Percentiles rank a stretch among this genome's conserved stretches.
Evolutionary conservation across 345 rosid genomes (phyloP).

Genomic region (Rhodomyrtus tomentosa): DNA sequence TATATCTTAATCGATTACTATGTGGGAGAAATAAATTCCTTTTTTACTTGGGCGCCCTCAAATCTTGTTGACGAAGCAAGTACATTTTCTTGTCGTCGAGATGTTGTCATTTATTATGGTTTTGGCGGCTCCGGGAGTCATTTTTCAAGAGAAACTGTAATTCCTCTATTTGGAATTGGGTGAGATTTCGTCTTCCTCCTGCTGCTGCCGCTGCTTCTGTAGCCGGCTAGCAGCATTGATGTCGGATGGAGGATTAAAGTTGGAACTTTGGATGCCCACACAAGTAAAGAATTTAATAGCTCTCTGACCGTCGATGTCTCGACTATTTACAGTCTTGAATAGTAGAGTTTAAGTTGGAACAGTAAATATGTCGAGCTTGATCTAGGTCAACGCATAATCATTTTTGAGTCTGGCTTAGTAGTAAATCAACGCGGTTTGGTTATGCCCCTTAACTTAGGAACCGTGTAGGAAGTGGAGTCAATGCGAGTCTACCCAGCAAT

Average conservation of each 20-base stretch:
- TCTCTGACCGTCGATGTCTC: neutral
- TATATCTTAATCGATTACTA: neutral
- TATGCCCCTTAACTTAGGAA: too few relatives aligned
- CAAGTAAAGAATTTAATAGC: neutral
- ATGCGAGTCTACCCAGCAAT: too few relatives aligned
- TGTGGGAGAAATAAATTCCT: neutral
- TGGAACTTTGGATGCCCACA: neutral
- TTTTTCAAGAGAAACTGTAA: neutral
- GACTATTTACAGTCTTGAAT: neutral
- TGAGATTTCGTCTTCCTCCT: neutral
- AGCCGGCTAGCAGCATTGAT: neutral
- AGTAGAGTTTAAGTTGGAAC: neutral
- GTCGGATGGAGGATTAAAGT: neutral
- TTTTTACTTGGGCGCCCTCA: neutral
- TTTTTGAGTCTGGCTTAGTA: neutral
- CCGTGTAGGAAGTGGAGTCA: too few relatives aligned
- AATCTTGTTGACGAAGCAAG: neutral
- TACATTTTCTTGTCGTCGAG: neutral
- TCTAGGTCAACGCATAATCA: neutral
- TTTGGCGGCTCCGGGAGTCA: neutral
- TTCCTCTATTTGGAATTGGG: neutral
- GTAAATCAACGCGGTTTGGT: neutral
- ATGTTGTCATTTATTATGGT: neutral
- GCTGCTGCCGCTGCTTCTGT: neutral
- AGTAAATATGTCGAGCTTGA: neutral